These are phyloP conservation scores for Erythrobasidium yunnanense DNA, from an alignment of 768 basidiomycete species.

Conservation along the genomic window DNA sequence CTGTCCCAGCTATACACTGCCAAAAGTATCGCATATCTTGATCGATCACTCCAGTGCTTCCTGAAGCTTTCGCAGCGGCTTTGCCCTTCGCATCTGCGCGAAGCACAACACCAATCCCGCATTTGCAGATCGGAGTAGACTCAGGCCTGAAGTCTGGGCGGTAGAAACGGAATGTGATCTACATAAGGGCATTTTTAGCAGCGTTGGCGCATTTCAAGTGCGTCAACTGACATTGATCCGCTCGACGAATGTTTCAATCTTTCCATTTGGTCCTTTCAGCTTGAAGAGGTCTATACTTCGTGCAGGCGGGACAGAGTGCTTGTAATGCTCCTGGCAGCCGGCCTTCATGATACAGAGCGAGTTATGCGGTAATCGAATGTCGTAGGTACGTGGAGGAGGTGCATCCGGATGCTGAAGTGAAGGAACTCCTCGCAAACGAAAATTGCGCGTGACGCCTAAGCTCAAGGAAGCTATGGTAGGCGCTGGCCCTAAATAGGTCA, in stretches of 20 bases:
- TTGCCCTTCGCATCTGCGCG: constrained; percentile 32
- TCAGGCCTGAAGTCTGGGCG: constrained; percentile 35
- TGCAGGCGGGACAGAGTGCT: constrained; percentile 34
- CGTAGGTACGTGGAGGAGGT: constrained; percentile 31
- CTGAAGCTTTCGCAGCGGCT: neutral
- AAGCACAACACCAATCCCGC: constrained; percentile 33
- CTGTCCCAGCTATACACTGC: constrained; percentile 33
- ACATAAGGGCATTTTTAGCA: too few species aligned
- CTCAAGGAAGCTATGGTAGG: constrained; percentile 37
- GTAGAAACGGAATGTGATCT: constrained; percentile 36
- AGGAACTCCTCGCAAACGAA: constrained; percentile 34
- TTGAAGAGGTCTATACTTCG: constrained; percentile 34
- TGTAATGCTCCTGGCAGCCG: constrained; percentile 36
- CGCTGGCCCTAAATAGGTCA: constrained; percentile 37
- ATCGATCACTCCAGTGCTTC: neutral
- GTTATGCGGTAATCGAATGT: constrained; percentile 35
- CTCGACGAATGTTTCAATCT: constrained; percentile 27
- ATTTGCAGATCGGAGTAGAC: constrained; percentile 33
- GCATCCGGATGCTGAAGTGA: neutral
- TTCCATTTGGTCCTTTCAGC: constrained; percentile 23
- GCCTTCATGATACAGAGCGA: constrained; percentile 38
- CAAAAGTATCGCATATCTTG: constrained; percentile 33
- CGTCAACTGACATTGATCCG: constrained; percentile 37
- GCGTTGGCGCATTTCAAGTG: too few species aligned
- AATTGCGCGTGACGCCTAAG: constrained; percentile 34